Conservation (phyloP, 805 yeast species). For the Candida succiphila region DNA sequence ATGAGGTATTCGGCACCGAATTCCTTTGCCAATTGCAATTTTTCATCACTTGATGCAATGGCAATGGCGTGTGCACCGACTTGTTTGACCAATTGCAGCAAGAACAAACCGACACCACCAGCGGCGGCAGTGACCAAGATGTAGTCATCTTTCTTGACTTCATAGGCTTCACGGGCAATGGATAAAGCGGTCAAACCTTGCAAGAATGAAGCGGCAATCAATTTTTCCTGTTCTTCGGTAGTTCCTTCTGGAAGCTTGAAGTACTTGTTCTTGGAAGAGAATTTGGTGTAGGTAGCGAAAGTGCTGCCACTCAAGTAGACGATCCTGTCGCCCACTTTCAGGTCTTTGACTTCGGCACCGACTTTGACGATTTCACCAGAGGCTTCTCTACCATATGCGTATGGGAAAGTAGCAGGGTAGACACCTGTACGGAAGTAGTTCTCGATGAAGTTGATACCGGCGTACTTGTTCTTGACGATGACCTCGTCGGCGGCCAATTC, state of each 20-base stretch:
- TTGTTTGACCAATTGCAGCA: conserved; percentile 51
- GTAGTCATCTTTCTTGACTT: conserved; percentile 59
- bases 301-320: conserved; percentile 43
- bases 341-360: conserved; percentile 47
- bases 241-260: conserved; percentile 39
- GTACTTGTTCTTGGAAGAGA: conserved; percentile 25
- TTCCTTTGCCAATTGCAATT: conserved; percentile 51
- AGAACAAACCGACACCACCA: conserved; percentile 80
- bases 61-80: conserved; percentile 81
- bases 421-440: conserved; percentile 73
- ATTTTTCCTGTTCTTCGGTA: conserved; percentile 38
- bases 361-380: conserved; percentile 58
- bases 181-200: conserved; percentile 79
- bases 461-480: conserved; percentile 60
- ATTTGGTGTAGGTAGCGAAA: conserved; percentile 67
- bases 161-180: conserved; percentile 55
- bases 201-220: conserved; percentile 50
- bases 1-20: conserved; percentile 73
- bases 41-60: conserved; percentile 69
- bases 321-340: conserved; percentile 61
- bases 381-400: conserved; percentile 61
- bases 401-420: conserved; percentile 56
- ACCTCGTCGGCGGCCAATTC: conserved; percentile 44
- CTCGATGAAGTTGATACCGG: conserved; percentile 82
- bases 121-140: conserved; percentile 88